Percentiles rank a stretch among this genome's conserved stretches.
phyloP scores from a whole-genome alignment of 768 basidiomycete genomes.

The Hydnomerulius pinastri region DNA sequence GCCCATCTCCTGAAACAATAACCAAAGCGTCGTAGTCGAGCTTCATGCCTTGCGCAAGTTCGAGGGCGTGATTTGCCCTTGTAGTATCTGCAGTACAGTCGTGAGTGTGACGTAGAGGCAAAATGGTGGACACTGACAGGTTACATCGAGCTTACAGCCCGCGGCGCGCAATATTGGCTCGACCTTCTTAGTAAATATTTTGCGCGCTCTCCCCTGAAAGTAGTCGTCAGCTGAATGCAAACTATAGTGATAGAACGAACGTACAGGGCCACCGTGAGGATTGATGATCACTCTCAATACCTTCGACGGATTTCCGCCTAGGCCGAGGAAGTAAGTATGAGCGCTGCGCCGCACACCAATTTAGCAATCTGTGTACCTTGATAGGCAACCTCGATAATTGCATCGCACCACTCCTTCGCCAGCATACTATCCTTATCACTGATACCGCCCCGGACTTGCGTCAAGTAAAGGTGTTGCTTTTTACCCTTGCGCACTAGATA shows the following conservation, averaged over 20 bases:
- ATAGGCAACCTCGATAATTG: constrained; percentile 60
- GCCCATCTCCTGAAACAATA: constrained; percentile 80
- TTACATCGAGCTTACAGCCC: constrained; percentile 59
- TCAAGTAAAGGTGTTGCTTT: constrained; percentile 40
- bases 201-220: constrained; percentile 59
- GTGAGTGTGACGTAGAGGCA: not conserved
- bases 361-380: constrained; percentile 40
- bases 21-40: constrained; percentile 73
- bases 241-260: constrained; percentile 23
- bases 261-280: constrained; percentile 75
- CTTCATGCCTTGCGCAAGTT: constrained; percentile 57
- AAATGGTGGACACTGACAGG: constrained; percentile 46
- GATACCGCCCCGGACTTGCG: constrained; percentile 44
- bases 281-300: constrained; percentile 74
- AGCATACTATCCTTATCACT: constrained; percentile 33
- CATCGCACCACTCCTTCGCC: constrained; percentile 53
- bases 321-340: constrained; percentile 1
- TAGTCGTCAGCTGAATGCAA: constrained; percentile 2
- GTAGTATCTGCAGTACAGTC: constrained; percentile 54
- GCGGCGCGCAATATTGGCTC: constrained; percentile 75
- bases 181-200: constrained; percentile 56
- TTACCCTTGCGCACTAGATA: constrained; percentile 50
- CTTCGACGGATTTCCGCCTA: constrained; percentile 56
- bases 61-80: constrained; percentile 61
- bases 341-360: not conserved